Conservation (phyloP, 2,329 filamentous ascomycete species). For the Cordyceps cateniannulata region DNA sequence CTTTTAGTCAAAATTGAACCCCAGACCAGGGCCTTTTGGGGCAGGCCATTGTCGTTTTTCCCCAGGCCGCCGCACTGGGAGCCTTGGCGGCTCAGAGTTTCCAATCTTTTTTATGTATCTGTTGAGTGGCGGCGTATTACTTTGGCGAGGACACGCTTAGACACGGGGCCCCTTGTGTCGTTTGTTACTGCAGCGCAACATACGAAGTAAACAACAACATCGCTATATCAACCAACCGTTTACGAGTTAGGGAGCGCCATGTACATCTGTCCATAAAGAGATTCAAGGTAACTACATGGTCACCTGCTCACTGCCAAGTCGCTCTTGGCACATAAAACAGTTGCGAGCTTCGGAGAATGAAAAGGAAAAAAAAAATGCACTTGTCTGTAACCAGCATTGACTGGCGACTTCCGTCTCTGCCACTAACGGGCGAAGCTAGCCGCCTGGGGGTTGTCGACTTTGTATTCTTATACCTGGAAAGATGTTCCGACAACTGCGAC, state of each 20-base stretch:
- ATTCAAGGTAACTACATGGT: background rate
- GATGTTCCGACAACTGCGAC: background rate
- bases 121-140: too few relatives aligned
- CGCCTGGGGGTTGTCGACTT: background rate
- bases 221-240: background rate
- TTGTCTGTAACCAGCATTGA: background rate
- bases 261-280: too few relatives aligned
- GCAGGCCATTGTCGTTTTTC: background rate
- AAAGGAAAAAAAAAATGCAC: too few relatives aligned
- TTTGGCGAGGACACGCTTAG: too few relatives aligned
- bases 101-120: background rate
- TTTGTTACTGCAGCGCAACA: too few relatives aligned
- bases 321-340: background rate
- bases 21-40: background rate
- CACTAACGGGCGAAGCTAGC: conserved; percentile 2
- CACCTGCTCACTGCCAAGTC: background rate
- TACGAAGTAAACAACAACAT: too few relatives aligned
- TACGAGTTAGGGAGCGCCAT: too few relatives aligned
- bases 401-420: background rate
- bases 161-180: too few relatives aligned
- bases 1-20: background rate
- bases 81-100: background rate
- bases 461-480: background rate
- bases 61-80: background rate
- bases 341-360: too few relatives aligned